Conservation (phyloP, 495 filamentous ascomycete genomes). For the Thozetella sp. region DNA sequence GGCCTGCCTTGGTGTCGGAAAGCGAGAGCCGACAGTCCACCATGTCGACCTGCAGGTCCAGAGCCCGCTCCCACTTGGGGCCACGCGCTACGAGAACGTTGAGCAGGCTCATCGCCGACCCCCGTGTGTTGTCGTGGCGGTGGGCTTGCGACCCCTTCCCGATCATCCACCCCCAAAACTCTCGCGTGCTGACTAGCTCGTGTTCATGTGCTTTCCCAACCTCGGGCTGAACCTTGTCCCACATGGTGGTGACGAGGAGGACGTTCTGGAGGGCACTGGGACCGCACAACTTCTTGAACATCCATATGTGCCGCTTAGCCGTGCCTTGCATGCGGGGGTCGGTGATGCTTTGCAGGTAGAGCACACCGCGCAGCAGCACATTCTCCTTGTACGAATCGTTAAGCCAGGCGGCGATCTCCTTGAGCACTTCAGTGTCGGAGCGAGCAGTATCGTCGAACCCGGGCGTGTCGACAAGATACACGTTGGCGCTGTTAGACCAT, state of each 20-base stretch:
- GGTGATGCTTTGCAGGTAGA: conserved; percentile 49
- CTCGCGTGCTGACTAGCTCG: conserved; percentile 8
- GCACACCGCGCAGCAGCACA: conserved; percentile 25
- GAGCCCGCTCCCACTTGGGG: no score
- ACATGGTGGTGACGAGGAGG: conserved; percentile 45
- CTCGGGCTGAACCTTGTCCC: conserved; percentile 24
- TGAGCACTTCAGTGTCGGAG: conserved; percentile 35
- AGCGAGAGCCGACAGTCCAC: no score
- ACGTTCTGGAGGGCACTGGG: conserved; percentile 33
- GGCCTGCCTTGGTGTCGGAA: no score
- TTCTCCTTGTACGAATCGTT: conserved; percentile 2
- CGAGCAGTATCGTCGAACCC: conserved; percentile 39
- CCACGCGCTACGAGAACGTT: no score
- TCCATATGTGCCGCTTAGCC: conserved; percentile 35
- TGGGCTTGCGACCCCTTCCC: no score
- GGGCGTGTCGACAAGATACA: conserved; percentile 39
- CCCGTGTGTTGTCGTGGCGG: no score
- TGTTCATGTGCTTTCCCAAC: conserved; percentile 7
- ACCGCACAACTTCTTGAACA: conserved; percentile 48
- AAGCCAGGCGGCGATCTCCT: conserved; percentile 28
- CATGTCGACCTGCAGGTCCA: no score
- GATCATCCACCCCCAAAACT: conserved; percentile 22
- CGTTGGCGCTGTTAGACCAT: neutral
- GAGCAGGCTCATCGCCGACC: no score
- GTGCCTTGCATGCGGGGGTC: conserved; percentile 38